Evolutionary conservation across 805 yeast genomes (phyloP).

Genomic region (Yarrowia osloensis): DNA sequence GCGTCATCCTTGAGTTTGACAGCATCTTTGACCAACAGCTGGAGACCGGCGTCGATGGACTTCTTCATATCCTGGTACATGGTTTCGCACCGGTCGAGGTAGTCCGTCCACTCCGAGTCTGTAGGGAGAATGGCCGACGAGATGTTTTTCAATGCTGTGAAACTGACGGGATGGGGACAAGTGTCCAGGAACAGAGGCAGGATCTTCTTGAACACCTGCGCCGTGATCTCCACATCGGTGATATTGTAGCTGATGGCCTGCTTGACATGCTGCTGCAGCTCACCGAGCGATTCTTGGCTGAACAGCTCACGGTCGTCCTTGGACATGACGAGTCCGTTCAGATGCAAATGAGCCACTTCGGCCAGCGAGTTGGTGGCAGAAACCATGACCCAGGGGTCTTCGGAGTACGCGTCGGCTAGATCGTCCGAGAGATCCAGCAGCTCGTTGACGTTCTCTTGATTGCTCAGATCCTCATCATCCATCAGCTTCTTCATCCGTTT

Average conservation of each 20-base stretch:
- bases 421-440: slow-evolving; percentile 39
- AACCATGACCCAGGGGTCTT: slow-evolving; percentile 74
- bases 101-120: slow-evolving; percentile 68
- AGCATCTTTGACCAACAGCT: slow-evolving; percentile 60
- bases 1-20: slow-evolving; percentile 50
- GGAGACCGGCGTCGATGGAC: slow-evolving; percentile 60
- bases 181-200: slow-evolving; percentile 65
- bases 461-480: slow-evolving; percentile 27
- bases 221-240: slow-evolving; percentile 76
- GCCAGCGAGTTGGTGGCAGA: slow-evolving; percentile 79
- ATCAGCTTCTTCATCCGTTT: slow-evolving; percentile 33
- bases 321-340: slow-evolving; percentile 59
- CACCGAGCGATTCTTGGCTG: slow-evolving; percentile 56
- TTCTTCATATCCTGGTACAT: slow-evolving; percentile 60
- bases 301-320: slow-evolving; percentile 71
- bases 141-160: slow-evolving; percentile 78
- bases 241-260: slow-evolving; percentile 73
- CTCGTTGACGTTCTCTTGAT: slow-evolving; percentile 30
- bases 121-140: slow-evolving; percentile 80
- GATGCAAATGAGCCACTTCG: slow-evolving; percentile 77
- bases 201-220: slow-evolving; percentile 63
- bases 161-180: slow-evolving; percentile 93
- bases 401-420: slow-evolving; percentile 32
- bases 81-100: slow-evolving; percentile 67
- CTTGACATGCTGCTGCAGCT: slow-evolving; percentile 41